These are phyloP conservation scores for Aspergillus steynii DNA, from an alignment of 495 filamentous ascomycete species.

Conservation along the genomic window DNA sequence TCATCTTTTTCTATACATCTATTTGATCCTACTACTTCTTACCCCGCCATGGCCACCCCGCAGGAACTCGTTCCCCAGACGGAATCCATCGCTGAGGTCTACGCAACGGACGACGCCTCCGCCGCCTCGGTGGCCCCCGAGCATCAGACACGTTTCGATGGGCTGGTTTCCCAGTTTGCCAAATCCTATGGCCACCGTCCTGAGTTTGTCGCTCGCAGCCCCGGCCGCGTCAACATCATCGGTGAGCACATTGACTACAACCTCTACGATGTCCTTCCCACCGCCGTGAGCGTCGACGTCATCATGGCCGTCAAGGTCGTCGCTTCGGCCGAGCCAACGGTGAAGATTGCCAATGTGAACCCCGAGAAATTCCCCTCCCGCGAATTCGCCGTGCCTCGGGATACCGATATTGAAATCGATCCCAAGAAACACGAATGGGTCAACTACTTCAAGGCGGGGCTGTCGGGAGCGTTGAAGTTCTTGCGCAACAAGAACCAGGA, in stretches of 20 bases:
- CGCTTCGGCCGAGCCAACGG: slow-evolving; percentile 42
- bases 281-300: slow-evolving; percentile 89
- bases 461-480: slow-evolving; percentile 77
- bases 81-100: slow-evolving; percentile 50
- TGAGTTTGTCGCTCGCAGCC: slow-evolving; percentile 84
- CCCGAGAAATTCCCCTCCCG: slow-evolving; percentile 71
- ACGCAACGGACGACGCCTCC: slow-evolving; percentile 48
- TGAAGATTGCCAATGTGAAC: slow-evolving; percentile 78
- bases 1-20: slow-evolving; percentile 8
- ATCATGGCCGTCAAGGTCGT: slow-evolving; percentile 78
- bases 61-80: slow-evolving; percentile 51
- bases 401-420: slow-evolving; percentile 76
- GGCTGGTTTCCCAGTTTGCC: slow-evolving; percentile 69
- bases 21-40: slow-evolving; percentile 8
- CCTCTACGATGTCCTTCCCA: slow-evolving; percentile 92
- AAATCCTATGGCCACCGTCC: slow-evolving; percentile 68
- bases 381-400: slow-evolving; percentile 70
- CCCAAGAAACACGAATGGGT: slow-evolving; percentile 87
- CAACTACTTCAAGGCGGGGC: slow-evolving; percentile 95
- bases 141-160: slow-evolving; percentile 64
- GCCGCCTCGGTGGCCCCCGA: slow-evolving; percentile 35
- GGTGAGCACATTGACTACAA: slow-evolving; percentile 99
- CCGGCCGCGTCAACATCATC: slow-evolving; percentile 96
- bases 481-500: slow-evolving; percentile 64
- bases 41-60: slow-evolving; percentile 46